Evolutionary conservation across 192 early-diverging fungal species (phyloP).

Genomic region (Phlyctochytrium bullatum): DNA sequence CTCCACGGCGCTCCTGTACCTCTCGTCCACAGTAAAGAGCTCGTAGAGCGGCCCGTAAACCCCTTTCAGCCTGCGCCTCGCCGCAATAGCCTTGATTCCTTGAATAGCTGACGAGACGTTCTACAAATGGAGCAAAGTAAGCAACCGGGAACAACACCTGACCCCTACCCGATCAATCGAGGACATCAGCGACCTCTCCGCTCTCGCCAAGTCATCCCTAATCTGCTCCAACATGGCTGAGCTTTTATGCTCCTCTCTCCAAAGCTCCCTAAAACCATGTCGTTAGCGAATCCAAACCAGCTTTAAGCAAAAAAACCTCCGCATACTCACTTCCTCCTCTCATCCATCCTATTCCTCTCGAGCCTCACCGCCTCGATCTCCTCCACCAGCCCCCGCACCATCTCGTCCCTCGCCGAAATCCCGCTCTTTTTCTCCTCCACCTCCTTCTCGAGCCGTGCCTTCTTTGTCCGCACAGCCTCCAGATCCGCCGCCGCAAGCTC

Average conservation of each 20-base stretch:
- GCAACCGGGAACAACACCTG: not conserved
- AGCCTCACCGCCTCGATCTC: slow-evolving; percentile 39
- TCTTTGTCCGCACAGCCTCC: slow-evolving; percentile 13
- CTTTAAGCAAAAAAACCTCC: not conserved
- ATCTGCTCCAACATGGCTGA: slow-evolving; percentile 64
- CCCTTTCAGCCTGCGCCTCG: slow-evolving; percentile 58
- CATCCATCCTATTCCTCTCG: slow-evolving; percentile 59
- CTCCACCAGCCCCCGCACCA: slow-evolving; percentile 38
- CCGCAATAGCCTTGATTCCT: slow-evolving; percentile 66
- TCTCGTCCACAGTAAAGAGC: slow-evolving; percentile 84
- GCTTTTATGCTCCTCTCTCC: slow-evolving; percentile 82
- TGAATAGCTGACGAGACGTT: slow-evolving; percentile 78
- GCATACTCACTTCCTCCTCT: slow-evolving; percentile 64
- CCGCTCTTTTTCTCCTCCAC: slow-evolving; percentile 31
- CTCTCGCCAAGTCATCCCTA: slow-evolving; percentile 71
- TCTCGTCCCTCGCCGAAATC: slow-evolving; percentile 40
- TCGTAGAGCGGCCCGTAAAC: slow-evolving; percentile 91
- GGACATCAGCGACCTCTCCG: slow-evolving; percentile 67
- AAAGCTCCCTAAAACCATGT: slow-evolving; percentile 76
- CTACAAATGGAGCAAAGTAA: slow-evolving; percentile 26
- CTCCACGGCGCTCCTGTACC: slow-evolving; percentile 84
- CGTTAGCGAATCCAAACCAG: too few species aligned
- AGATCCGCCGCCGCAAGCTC: slow-evolving; percentile 39
- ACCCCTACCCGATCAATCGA: slow-evolving; percentile 72
- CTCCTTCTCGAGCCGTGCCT: slow-evolving; percentile 30